Percentiles rank a stretch among this genome's conserved stretches.
phyloP scores from a whole-genome alignment of 2,329 filamentous ascomycete species.

The Davidsoniella eucalypti region DNA sequence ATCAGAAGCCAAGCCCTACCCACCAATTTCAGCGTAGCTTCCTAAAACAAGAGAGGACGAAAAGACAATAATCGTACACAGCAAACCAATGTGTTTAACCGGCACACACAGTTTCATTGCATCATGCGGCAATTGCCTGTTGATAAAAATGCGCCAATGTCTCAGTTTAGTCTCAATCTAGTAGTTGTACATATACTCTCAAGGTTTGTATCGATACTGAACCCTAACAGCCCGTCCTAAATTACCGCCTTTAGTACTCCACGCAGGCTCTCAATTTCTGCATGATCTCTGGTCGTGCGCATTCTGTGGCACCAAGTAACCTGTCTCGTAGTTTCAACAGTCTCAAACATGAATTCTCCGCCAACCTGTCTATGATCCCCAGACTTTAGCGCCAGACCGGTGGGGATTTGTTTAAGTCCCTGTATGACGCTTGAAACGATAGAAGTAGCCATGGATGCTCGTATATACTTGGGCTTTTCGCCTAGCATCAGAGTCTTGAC shows the following conservation, averaged over 20 bases:
- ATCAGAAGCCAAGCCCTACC: too few species aligned
- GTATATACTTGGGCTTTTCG: slow-evolving; percentile 45
- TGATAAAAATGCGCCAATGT: not conserved
- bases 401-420: slow-evolving; percentile 39
- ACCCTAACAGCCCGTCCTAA: not conserved
- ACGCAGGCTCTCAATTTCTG: slow-evolving; percentile 36
- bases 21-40: too few species aligned
- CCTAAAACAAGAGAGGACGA: too few species aligned
- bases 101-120: not conserved
- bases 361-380: slow-evolving; percentile 55
- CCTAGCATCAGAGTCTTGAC: slow-evolving; percentile 45
- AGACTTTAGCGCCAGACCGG: slow-evolving; percentile 42
- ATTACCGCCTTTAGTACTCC: slow-evolving; percentile 32
- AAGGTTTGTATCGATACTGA: not conserved
- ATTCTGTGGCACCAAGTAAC: slow-evolving; percentile 73
- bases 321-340: slow-evolving; percentile 34
- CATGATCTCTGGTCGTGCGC: slow-evolving; percentile 62
- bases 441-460: slow-evolving; percentile 33
- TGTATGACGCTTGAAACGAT: slow-evolving; percentile 39
- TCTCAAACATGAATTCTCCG: slow-evolving; percentile 63
- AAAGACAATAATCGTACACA: too few species aligned
- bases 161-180: not conserved
- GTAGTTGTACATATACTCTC: not conserved
- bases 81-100: too few species aligned
- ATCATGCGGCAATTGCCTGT: not conserved